phyloP scores from a whole-genome alignment of 139 green algal species.

The Picochlorum sp. region DNA sequence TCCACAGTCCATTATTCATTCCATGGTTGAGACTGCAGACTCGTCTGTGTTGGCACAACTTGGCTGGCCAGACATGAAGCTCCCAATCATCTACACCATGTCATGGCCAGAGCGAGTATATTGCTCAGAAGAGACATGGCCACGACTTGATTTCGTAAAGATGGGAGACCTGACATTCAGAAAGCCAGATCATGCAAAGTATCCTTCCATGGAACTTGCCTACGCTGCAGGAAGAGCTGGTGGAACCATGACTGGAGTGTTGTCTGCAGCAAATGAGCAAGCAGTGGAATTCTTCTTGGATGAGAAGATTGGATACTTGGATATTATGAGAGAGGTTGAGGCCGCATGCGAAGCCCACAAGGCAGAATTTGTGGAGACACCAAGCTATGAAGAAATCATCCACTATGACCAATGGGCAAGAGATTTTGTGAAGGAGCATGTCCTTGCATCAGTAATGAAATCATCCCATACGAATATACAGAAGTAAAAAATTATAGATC shows the following conservation, averaged over 20 bases:
- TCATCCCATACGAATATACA: neutral
- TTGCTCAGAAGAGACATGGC: slow-evolving; percentile 82
- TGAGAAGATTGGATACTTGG: slow-evolving; percentile 85
- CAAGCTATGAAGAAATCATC: slow-evolving; percentile 89
- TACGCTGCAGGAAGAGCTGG: slow-evolving; percentile 86
- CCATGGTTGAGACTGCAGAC: slow-evolving; percentile 97
- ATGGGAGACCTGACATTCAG: slow-evolving; percentile 89
- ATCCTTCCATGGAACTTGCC: slow-evolving; percentile 89
- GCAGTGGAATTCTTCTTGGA: slow-evolving; percentile 96
- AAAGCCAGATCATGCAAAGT: slow-evolving; percentile 86
- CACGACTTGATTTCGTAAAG: slow-evolving; percentile 87
- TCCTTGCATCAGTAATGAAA: neutral
- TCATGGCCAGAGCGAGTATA: slow-evolving; percentile 86
- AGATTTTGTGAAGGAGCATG: slow-evolving; percentile 31
- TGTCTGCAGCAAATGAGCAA: slow-evolving; percentile 95
- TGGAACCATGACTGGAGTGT: slow-evolving; percentile 97
- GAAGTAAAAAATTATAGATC: too few species aligned
- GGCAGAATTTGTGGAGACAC: slow-evolving; percentile 53
- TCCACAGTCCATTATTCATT: slow-evolving; percentile 99
- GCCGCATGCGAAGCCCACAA: slow-evolving; percentile 85
- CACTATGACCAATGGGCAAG: slow-evolving; percentile 91
- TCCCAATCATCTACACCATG: slow-evolving; percentile 99
- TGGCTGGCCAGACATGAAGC: slow-evolving; percentile 97
- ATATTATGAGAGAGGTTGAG: slow-evolving; percentile 89
- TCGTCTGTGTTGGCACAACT: slow-evolving; percentile 89